phyloP scores from a whole-genome alignment of 768 basidiomycete genomes.

The Imleria badia region DNA sequence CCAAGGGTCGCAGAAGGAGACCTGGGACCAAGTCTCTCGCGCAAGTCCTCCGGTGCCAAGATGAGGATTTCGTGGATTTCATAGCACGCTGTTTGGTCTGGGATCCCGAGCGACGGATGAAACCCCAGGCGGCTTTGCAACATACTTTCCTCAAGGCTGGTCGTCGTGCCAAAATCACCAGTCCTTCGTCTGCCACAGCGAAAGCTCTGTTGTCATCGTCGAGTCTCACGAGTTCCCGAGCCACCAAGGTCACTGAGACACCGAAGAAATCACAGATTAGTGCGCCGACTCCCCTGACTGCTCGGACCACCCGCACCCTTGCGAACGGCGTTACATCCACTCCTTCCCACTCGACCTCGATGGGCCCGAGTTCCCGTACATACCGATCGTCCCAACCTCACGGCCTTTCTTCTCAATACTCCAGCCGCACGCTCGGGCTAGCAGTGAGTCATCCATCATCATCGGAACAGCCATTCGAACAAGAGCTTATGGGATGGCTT shows the following conservation, averaged over 20 bases:
- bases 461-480: constrained; percentile 35
- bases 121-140: constrained; percentile 88
- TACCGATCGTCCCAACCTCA: constrained; percentile 71
- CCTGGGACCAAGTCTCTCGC: constrained; percentile 89
- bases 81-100: constrained; percentile 95
- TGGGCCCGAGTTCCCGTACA: constrained; percentile 61
- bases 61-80: constrained; percentile 96
- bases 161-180: constrained; percentile 49
- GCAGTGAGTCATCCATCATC: constrained; percentile 51
- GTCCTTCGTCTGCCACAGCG: constrained; percentile 43
- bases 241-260: constrained; percentile 60
- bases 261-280: constrained; percentile 91
- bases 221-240: constrained; percentile 48
- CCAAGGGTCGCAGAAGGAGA: constrained; percentile 89
- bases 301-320: constrained; percentile 62
- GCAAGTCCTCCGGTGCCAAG: constrained; percentile 87
- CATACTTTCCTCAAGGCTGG: constrained; percentile 85
- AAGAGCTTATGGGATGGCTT: constrained; percentile 38
- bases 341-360: constrained; percentile 55
- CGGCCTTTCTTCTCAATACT: constrained; percentile 69
- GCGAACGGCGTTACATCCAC: constrained; percentile 54
- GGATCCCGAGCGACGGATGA: constrained; percentile 96
- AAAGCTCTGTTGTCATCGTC: constrained; percentile 62
- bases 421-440: constrained; percentile 73
- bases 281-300: constrained; percentile 84